phyloP scores from a whole-genome alignment of 345 rosid genomes.

The Streptanthus diversifolius region DNA sequence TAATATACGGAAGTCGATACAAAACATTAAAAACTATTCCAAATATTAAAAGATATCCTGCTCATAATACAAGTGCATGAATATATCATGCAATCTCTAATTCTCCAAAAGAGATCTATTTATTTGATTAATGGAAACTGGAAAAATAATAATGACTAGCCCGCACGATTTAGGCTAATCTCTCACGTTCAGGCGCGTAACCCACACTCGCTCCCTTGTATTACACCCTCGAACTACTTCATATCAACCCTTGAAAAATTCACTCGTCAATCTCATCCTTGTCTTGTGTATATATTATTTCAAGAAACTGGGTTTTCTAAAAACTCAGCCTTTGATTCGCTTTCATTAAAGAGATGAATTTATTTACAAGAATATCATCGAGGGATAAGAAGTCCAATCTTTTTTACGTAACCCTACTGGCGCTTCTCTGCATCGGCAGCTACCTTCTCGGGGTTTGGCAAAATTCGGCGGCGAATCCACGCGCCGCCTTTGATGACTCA shows the following conservation, averaged over 20 bases:
- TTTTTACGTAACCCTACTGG: slow-evolving; percentile 36
- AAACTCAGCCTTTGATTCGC: neutral
- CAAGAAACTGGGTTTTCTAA: neutral
- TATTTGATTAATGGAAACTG: neutral
- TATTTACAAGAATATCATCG: slow-evolving; percentile 25
- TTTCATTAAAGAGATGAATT: slow-evolving; percentile 21
- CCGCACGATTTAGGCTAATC: slow-evolving; percentile 29
- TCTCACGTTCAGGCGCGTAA: slow-evolving; percentile 25
- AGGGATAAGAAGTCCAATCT: slow-evolving; percentile 48
- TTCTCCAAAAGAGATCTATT: neutral
- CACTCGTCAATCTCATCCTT: slow-evolving; percentile 25
- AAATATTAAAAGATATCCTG: neutral
- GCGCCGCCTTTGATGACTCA: slow-evolving; percentile 21
- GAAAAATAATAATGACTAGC: slow-evolving; percentile 6
- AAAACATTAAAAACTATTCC: neutral
- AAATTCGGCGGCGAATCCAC: slow-evolving; percentile 26
- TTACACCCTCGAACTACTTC: slow-evolving; percentile 28
- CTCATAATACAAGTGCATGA: slow-evolving; percentile 6
- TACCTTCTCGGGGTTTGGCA: slow-evolving; percentile 59
- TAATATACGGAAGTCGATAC: neutral
- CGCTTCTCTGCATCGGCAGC: slow-evolving; percentile 49
- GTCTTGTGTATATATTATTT: neutral
- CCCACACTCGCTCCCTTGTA: slow-evolving; percentile 1
- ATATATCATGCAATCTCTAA: slow-evolving; percentile 3
- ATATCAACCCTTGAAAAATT: slow-evolving; percentile 23